Evolutionary conservation across 2,329 filamentous ascomycete genomes (phyloP).

Genomic region (Chaetothyriales sp.): DNA sequence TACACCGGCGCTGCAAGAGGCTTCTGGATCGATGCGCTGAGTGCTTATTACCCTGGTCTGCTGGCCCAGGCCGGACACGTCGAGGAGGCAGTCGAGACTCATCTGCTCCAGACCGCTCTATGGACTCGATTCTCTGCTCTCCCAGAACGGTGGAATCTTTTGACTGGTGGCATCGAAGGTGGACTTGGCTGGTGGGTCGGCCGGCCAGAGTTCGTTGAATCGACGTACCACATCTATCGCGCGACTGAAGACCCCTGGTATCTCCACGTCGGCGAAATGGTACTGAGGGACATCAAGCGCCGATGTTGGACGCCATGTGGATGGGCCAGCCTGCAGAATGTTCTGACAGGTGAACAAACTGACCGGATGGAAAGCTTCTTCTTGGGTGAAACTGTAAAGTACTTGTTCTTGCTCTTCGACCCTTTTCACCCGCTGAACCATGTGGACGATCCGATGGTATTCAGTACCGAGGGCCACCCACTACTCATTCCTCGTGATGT

Average conservation of each 20-base stretch:
- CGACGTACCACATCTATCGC: conserved; percentile 87
- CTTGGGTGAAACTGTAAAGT: conserved; percentile 89
- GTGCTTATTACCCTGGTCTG: conserved; percentile 86
- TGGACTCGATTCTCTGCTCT: conserved; percentile 93
- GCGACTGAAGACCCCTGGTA: conserved; percentile 95
- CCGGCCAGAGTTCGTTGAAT: conserved; percentile 92
- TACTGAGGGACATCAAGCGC: conserved; percentile 70
- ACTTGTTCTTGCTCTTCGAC: conserved; percentile 84
- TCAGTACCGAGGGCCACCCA: conserved; percentile 91
- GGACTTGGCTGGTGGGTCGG: conserved; percentile 91
- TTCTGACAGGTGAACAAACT: conserved; percentile 67
- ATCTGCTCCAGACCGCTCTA: conserved; percentile 78
- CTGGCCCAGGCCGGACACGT: conserved; percentile 75
- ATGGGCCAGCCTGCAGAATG: conserved; percentile 80
- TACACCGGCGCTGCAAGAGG: conserved; percentile 76
- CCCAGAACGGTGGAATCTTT: conserved; percentile 85
- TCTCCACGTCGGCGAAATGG: conserved; percentile 90
- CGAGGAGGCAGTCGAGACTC: conserved; percentile 79
- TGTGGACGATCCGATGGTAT: conserved; percentile 76
- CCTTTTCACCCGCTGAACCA: conserved; percentile 74
- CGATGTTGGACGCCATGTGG: conserved; percentile 85
- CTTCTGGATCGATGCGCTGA: conserved; percentile 91
- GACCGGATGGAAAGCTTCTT: conserved; percentile 99
- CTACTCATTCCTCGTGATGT: conserved; percentile 58
- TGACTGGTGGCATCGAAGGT: conserved; percentile 68